Base-by-base conservation (phyloP, 345 rosid species). In the Aurinia saxatilis region DNA sequence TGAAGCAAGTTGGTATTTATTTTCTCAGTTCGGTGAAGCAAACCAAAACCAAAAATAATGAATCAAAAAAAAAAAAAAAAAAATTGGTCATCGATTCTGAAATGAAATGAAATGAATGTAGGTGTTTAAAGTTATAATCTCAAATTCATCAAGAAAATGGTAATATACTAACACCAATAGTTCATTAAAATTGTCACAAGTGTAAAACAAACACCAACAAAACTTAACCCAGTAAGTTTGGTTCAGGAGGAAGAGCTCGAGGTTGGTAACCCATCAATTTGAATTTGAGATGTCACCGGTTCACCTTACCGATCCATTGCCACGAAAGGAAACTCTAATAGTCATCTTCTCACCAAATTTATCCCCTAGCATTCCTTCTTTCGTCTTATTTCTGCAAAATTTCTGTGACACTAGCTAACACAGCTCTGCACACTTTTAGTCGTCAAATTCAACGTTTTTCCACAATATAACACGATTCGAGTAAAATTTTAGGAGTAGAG, bases 341-440 rank as follows among this genome's bases (percentile, higher is more conserved):
- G 14, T 13, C 17, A 37, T 63, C 14, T 50, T 50, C 31, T 13
- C 8, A 17, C 52, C 31, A 44, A 31, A 56, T 0, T 8, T 11
- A 46, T 13, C 16, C 35, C 35, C 12, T 60, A 23, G 35, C 44
- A 9, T 47, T 60, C 56, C 23, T n/a, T 60, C 11, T 10, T 34
- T 34, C 19, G 27, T 62, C 12, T 62, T 64, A 46, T 35, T 47
- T 38, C 49, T 36, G 41, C 63, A 34, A 63, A 11, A 41, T 21
- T 41, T 60, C 0, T 68, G 54, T 59, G 53, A 23, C n/a, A n/a
- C n/a, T n/a, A 16, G 34, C 33, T 0, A 42, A 50, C 23, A 50
- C 15, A 59, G 50, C 10, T 60, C 47, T 34, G 60, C 40, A 44
- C 53, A 60, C 8, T 42, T 34, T 34, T 36, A 8, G 39, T 55